Percentiles rank a stretch among this genome's conserved stretches.
phyloP scores from a whole-genome alignment of 305 asterid species.

The Plantago lanceolata region DNA sequence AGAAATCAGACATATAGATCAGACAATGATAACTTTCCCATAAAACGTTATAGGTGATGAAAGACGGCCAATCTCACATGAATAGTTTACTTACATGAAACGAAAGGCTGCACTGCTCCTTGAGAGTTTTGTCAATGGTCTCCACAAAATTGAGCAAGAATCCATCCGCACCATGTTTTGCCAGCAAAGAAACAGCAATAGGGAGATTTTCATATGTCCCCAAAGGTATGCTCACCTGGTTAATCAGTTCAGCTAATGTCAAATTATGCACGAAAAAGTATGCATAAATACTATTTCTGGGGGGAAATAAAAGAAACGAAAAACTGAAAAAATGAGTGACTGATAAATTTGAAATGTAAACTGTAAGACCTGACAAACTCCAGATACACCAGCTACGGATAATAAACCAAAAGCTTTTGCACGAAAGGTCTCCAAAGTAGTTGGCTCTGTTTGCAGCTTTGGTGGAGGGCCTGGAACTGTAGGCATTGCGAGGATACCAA shows the following conservation, averaged over 20 bases:
- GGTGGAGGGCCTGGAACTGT: conserved; percentile 91
- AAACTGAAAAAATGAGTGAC: neutral
- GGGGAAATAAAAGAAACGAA: too few species aligned
- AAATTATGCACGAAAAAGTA: neutral
- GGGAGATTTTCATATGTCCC: conserved; percentile 66
- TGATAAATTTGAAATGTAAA: neutral
- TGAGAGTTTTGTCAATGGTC: conserved; percentile 33
- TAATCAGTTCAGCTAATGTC: conserved; percentile 10
- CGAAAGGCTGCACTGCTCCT: conserved; percentile 12
- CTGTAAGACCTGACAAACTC: conserved; percentile 69
- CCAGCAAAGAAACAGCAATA: conserved; percentile 67
- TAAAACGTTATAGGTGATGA: neutral
- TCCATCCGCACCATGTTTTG: conserved; percentile 77
- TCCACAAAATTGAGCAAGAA: conserved; percentile 64
- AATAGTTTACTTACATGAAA: neutral
- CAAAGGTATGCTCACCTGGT: conserved; percentile 77
- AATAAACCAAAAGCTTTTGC: conserved; percentile 79
- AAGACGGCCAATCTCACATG: neutral
- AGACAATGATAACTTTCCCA: too few species aligned
- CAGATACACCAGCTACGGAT: conserved; percentile 86
- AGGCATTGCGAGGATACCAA: conserved; percentile 69
- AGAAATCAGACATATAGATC: too few species aligned
- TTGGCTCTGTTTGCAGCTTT: conserved; percentile 59
- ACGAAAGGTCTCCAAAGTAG: conserved; percentile 57
- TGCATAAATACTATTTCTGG: neutral